phyloP scores from a whole-genome alignment of 371 early-diverging fungal species.

The Rhizopus stolonifer region DNA sequence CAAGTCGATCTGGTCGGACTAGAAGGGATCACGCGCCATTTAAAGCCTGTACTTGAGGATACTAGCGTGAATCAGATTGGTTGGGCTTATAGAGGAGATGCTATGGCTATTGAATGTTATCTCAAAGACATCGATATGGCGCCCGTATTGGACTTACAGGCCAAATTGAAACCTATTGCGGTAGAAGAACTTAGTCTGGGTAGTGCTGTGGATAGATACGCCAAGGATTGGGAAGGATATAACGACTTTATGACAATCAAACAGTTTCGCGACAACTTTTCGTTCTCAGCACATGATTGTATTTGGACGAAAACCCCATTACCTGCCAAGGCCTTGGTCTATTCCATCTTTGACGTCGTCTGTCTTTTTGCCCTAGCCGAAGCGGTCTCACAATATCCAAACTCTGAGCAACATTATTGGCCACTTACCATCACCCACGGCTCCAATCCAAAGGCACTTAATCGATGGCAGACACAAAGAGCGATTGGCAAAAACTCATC shows the following conservation, averaged over 20 bases:
- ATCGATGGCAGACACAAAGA: conserved; percentile 23
- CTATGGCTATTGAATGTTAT: conserved; percentile 35
- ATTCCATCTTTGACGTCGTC: conserved; percentile 47
- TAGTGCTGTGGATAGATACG: conserved; percentile 30
- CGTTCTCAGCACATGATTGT: conserved; percentile 31
- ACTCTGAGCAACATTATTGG: conserved; percentile 22
- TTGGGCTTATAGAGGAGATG: conserved; percentile 43
- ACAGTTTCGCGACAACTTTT: conserved; percentile 25
- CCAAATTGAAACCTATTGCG: conserved; percentile 26
- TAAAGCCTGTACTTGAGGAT: conserved; percentile 27
- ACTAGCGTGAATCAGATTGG: conserved; percentile 24
- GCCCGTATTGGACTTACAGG: conserved; percentile 40
- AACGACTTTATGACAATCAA: conserved; percentile 37
- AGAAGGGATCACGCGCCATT: conserved; percentile 20
- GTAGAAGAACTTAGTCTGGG: conserved; percentile 28
- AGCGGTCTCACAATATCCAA: conserved; percentile 3
- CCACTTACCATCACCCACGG: conserved; percentile 18
- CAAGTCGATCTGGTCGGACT: conserved; percentile 40
- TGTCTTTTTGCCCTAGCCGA: conserved; percentile 34
- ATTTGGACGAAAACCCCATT: conserved; percentile 40
- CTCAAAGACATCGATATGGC: conserved; percentile 23
- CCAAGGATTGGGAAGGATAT: conserved; percentile 30
- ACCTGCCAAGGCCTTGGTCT: conserved; percentile 39
- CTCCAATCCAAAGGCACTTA: conserved; percentile 14
- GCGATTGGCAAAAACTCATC: conserved; percentile 1